Conservation (phyloP, 306 rosid species). For the Cicer bijugum region DNA sequence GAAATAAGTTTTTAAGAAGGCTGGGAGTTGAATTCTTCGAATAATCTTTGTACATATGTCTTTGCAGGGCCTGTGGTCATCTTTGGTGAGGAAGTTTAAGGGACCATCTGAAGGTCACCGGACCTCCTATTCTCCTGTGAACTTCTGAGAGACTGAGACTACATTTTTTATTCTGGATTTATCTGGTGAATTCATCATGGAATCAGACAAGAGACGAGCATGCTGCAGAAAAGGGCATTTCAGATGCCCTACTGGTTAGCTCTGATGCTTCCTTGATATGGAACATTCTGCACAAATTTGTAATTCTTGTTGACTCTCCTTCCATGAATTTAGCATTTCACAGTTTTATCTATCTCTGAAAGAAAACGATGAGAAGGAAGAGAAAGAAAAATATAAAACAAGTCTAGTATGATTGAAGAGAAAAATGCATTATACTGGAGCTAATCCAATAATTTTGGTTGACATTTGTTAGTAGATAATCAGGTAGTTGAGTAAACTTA, state of each 20-base stretch:
- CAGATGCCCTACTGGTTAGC: constrained; percentile 42
- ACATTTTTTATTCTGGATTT: constrained; percentile 40
- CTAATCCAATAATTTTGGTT: constrained; percentile 40
- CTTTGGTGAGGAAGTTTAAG: constrained; percentile 65
- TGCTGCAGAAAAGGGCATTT: constrained; percentile 44
- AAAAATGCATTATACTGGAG: constrained; percentile 30
- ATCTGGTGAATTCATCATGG: constrained; percentile 43
- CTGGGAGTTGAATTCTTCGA: constrained; percentile 15
- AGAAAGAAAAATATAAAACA: constrained; percentile 19
- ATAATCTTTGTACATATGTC: constrained; percentile 35
- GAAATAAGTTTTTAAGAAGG: constrained; percentile 13
- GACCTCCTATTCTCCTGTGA: constrained; percentile 77
- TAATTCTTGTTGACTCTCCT: constrained; percentile 40
- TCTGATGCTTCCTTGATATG: constrained; percentile 42
- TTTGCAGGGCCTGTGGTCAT: constrained; percentile 64
- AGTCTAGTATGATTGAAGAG: constrained; percentile 7
- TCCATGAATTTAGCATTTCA: constrained; percentile 40
- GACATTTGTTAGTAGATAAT: constrained; percentile 41
- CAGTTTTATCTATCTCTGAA: constrained; percentile 28
- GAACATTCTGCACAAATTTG: constrained; percentile 39
- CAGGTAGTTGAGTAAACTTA: constrained; percentile 22
- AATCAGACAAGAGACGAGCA: constrained; percentile 40
- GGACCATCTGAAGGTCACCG: constrained; percentile 79
- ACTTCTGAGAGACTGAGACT: constrained; percentile 78
- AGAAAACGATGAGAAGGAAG: constrained; percentile 29